These are phyloP conservation scores for Musa balbisiana DNA, from an alignment of 202 grass and related monocot species.

Conservation along the genomic window DNA sequence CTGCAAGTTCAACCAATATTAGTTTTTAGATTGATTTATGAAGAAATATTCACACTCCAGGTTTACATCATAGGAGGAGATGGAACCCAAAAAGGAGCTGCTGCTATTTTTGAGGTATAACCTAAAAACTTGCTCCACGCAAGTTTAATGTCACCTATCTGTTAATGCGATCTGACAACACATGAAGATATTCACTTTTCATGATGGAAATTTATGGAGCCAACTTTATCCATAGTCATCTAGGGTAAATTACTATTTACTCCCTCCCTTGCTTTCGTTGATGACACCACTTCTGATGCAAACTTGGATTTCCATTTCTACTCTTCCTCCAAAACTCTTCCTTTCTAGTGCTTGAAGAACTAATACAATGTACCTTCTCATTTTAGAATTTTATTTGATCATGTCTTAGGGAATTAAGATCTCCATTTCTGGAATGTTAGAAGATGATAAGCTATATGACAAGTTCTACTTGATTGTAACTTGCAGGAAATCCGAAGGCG, in stretches of 20 bases:
- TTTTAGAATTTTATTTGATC: not conserved
- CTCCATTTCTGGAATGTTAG: not conserved
- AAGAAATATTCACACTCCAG: conserved; percentile 26
- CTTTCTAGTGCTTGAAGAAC: not conserved
- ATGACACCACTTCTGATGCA: not conserved
- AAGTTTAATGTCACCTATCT: not conserved
- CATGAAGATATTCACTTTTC: not conserved
- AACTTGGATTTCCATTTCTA: not conserved
- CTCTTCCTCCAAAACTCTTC: not conserved
- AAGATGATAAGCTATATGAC: not conserved
- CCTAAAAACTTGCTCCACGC: not conserved
- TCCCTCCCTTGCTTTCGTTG: not conserved
- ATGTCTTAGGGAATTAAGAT: not conserved
- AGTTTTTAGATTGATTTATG: conserved; percentile 1
- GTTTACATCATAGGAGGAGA: conserved; percentile 87
- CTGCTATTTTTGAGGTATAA: conserved; percentile 74
- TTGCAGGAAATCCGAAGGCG: conserved; percentile 82
- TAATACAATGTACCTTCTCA: not conserved
- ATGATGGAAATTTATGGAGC: not conserved
- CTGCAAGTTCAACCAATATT: not conserved
- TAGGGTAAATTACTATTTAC: not conserved
- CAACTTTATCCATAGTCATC: not conserved
- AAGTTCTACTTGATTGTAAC: not conserved
- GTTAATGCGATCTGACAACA: not conserved
- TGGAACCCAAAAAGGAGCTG: conserved; percentile 64